Conservation (phyloP, 1,139 yeast species). For the Sugiyamaella grinbergsii region DNA sequence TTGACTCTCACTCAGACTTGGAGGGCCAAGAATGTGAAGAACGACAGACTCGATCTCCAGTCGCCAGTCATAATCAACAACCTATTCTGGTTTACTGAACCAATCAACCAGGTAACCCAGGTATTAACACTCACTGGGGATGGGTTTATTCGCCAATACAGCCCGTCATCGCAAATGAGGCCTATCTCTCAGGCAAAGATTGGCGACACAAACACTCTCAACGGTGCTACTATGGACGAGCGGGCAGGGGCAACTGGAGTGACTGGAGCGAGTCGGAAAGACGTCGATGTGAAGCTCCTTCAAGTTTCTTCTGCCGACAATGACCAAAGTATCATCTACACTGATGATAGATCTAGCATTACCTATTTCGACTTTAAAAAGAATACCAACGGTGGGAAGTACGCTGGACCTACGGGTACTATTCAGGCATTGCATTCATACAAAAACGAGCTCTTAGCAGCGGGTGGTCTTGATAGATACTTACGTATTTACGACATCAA, state of each 20-base stretch:
- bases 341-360: conserved; percentile 35
- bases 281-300: conserved; percentile 26
- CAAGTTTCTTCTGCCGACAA: conserved; percentile 26
- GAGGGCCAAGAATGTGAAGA: conserved; percentile 45
- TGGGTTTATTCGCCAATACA: conserved; percentile 55
- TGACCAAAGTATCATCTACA: conserved; percentile 29
- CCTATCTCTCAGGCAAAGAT: conserved; percentile 34
- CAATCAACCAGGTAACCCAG: background rate
- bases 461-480: conserved; percentile 88
- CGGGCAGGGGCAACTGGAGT: conserved; percentile 23
- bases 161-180: conserved; percentile 37
- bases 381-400: conserved; percentile 30
- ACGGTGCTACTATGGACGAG: conserved; percentile 2
- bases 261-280: conserved; percentile 15
- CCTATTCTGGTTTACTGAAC: conserved; percentile 36
- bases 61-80: conserved; percentile 45
- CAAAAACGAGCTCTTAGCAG: conserved; percentile 42
- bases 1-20: conserved; percentile 31
- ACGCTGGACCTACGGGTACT: conserved; percentile 38
- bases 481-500: conserved; percentile 69
- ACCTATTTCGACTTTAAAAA: conserved; percentile 28
- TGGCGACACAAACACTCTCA: conserved; percentile 6
- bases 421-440: conserved; percentile 32
- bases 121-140: conserved; percentile 66
- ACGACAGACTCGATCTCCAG: conserved; percentile 42